Evolutionary conservation across 768 basidiomycete genomes (phyloP), one percentile per base, ranked within the genome.

Genomic region (Auricularia cornea): DNA sequence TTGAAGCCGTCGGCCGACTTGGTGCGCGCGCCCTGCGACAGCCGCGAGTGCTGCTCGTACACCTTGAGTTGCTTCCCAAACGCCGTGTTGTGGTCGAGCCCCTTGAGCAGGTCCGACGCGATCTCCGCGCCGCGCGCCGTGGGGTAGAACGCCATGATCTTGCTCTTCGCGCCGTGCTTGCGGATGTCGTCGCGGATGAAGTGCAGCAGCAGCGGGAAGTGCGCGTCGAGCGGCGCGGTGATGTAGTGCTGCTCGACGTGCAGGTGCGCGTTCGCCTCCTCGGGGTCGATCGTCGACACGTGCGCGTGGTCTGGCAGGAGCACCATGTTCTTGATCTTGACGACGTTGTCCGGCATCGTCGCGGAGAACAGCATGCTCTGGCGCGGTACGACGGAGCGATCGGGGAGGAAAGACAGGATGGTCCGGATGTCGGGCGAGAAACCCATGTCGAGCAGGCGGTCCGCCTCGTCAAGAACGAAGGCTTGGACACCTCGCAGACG

Each of bases 61-160:
- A 83, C 66, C 3, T 74, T 76, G 0, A 52, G 23, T 8, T 29
- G 26, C n/a, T 23, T 32, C 1, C 33, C n/a, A 38, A 18, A 59
- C 28, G 54, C 54, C 18, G 16, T 2, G 18, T 6, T 11, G 26
- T 57, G 26, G 28, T 28, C 20, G 62, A 56, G 28, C 70, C 66
- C 59, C 70, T 63, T 31, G 67, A 72, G 62, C 67, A 80, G 62
- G 54, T 73, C 68, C 41, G 66, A 67, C n/a, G 80, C 71, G 51
- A 84, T 72, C 6, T 75, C 76, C 1, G 83, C 82, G 10, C 82
- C 83, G 61, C 84, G 79, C 6, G 87, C 86, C 5, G 87, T 89
- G n/a, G 86, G 83, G 52, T 84, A 80, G 77, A 89, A 89, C 5
- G 84, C 77, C 72, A 89, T 86, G 18, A 79, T 68, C 64, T 82